Evolutionary conservation across 345 rosid species (phyloP).

Genomic region (Euphorbia pulcherrima): DNA sequence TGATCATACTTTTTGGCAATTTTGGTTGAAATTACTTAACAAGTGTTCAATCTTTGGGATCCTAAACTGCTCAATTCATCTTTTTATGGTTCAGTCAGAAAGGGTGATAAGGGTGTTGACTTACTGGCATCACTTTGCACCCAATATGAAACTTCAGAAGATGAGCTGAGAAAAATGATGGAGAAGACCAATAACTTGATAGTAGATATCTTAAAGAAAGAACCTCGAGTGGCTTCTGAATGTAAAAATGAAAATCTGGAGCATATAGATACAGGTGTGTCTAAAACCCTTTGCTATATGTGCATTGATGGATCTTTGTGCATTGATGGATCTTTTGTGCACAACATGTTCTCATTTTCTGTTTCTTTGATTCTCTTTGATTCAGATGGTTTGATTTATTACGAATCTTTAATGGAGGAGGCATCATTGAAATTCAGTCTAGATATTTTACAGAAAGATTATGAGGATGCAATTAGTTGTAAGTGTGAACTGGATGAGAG

Average conservation of each 20-base stretch:
- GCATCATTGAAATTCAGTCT: slow-evolving; percentile 57
- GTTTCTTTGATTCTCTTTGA: slow-evolving; percentile 16
- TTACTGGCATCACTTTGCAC: slow-evolving; percentile 82
- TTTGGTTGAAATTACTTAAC: background rate
- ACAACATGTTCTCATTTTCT: slow-evolving; percentile 10
- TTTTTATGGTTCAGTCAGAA: slow-evolving; percentile 51
- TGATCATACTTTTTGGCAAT: slow-evolving; percentile 17
- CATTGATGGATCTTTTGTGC: no score
- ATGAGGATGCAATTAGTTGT: slow-evolving; percentile 52
- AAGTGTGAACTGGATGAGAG: slow-evolving; percentile 84
- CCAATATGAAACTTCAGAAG: slow-evolving; percentile 72
- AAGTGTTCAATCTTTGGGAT: background rate
- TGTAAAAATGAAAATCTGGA: slow-evolving; percentile 60
- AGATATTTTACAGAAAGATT: slow-evolving; percentile 65
- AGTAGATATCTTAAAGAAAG: slow-evolving; percentile 57
- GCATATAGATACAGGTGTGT: slow-evolving; percentile 57
- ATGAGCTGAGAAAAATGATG: slow-evolving; percentile 65
- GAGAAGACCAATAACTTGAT: slow-evolving; percentile 63
- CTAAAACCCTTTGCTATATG: background rate
- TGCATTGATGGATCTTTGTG: background rate
- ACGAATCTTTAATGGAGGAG: slow-evolving; percentile 79
- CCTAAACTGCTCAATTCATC: slow-evolving; percentile 6
- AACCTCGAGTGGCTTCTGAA: slow-evolving; percentile 54
- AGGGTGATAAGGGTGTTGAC: slow-evolving; percentile 69
- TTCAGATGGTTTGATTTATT: slow-evolving; percentile 86